phyloP scores from a whole-genome alignment of 257 asterid genomes.

The Gentiana straminea region DNA sequence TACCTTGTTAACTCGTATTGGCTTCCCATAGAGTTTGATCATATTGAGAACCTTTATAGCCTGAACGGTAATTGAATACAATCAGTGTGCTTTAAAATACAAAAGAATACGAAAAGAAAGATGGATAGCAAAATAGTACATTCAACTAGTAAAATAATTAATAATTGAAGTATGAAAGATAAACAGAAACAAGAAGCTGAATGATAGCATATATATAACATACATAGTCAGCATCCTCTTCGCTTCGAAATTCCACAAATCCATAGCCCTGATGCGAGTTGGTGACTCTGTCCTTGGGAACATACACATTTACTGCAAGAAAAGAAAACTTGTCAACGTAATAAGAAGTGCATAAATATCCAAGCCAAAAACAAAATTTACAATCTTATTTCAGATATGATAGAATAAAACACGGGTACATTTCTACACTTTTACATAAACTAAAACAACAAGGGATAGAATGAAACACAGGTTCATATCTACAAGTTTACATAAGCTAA shows the following conservation, averaged over 20 bases:
- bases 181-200: neutral
- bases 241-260: slow-evolving; percentile 90
- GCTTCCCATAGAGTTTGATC: slow-evolving; percentile 82
- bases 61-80: slow-evolving; percentile 27
- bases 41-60: slow-evolving; percentile 90
- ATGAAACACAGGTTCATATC: too few species aligned
- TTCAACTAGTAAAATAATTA: too few species aligned
- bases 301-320: slow-evolving; percentile 75
- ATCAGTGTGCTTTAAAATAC: neutral
- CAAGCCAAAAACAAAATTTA: neutral
- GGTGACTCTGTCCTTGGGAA: slow-evolving; percentile 95
- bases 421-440: too few species aligned
- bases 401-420: too few species aligned
- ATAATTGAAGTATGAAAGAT: neutral
- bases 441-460: too few species aligned
- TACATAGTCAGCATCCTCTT: slow-evolving; percentile 98
- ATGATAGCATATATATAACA: slow-evolving; percentile 13
- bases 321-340: neutral
- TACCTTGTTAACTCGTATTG: slow-evolving; percentile 92
- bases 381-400: neutral
- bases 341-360: slow-evolving; percentile 2
- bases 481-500: too few species aligned
- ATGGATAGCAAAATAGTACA: neutral
- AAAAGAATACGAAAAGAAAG: neutral
- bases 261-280: slow-evolving; percentile 94